Evolutionary conservation across 176 grass and related monocot genomes (phyloP).

Genomic region (Carex cristatella): DNA sequence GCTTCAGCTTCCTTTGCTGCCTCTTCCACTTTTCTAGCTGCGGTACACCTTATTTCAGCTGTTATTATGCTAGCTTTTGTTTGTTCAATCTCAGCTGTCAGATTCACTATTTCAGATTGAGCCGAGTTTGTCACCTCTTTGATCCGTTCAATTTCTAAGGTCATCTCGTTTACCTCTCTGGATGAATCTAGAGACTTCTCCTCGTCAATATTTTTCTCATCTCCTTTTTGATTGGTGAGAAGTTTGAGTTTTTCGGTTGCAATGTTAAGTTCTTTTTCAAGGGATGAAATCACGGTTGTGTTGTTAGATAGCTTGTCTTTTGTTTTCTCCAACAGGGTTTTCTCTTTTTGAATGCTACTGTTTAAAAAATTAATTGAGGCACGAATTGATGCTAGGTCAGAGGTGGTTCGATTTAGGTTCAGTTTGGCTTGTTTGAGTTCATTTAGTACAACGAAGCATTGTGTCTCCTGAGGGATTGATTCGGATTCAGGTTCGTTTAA

Average conservation of each 20-base stretch:
- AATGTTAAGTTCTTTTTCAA: constrained; percentile 55
- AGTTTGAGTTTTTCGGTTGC: constrained; percentile 46
- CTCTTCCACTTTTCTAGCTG: constrained; percentile 88
- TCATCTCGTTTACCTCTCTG: constrained; percentile 61
- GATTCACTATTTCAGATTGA: constrained; percentile 41
- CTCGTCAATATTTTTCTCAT: constrained; percentile 22
- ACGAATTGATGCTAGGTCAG: constrained; percentile 46
- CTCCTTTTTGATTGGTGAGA: constrained; percentile 32
- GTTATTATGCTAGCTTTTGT: constrained; percentile 61
- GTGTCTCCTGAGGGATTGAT: neutral
- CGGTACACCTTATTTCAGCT: constrained; percentile 55
- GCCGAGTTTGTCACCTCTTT: constrained; percentile 59
- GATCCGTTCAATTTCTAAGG: constrained; percentile 52
- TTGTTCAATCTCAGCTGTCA: constrained; percentile 67
- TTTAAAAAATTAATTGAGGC: constrained; percentile 41
- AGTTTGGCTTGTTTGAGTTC: constrained; percentile 54
- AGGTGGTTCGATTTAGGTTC: constrained; percentile 44
- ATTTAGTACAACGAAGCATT: constrained; percentile 20
- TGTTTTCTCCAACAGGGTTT: constrained; percentile 38
- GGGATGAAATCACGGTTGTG: constrained; percentile 41
- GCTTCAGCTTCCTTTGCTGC: constrained; percentile 71
- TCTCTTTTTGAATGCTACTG: constrained; percentile 53
- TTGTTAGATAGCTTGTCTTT: constrained; percentile 47
- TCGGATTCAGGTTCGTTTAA: constrained; percentile 1
- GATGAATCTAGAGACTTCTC: constrained; percentile 42